A percentile compares a stretch with the other conserved stretches of the same genome.
phyloP scores from a whole-genome alignment of 768 basidiomycete genomes.

The Tephrocybe sp. region DNA sequence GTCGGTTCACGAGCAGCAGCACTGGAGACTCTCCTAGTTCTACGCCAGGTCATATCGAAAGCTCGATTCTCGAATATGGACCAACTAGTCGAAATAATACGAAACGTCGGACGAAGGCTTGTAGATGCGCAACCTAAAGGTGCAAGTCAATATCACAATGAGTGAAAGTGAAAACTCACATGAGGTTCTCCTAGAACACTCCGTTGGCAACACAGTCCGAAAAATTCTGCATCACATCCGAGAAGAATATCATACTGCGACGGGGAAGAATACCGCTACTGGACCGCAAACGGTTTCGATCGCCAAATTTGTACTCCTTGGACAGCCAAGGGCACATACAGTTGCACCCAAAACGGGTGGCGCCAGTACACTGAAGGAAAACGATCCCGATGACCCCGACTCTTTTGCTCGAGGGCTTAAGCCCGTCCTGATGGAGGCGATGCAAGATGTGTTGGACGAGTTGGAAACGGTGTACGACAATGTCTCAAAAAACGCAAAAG shows the following conservation, averaged over 20 bases:
- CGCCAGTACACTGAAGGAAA: constrained; percentile 58
- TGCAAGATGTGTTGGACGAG: constrained; percentile 94
- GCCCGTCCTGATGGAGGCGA: constrained; percentile 94
- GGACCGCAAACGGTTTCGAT: constrained; percentile 59
- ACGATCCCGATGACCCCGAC: constrained; percentile 74
- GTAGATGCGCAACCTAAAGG: constrained; percentile 96
- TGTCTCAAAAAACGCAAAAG: constrained; percentile 89
- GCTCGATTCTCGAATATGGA: constrained; percentile 86
- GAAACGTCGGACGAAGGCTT: constrained; percentile 72
- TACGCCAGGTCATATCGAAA: constrained; percentile 86
- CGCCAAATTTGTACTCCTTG: constrained; percentile 78
- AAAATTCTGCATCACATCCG: constrained; percentile 91
- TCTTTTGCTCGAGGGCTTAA: constrained; percentile 77
- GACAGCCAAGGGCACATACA: constrained; percentile 61
- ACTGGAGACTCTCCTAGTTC: constrained; percentile 81
- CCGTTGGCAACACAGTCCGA: constrained; percentile 91
- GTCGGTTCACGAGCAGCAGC: constrained; percentile 90
- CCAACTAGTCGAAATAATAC: constrained; percentile 77
- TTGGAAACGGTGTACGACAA: constrained; percentile 94
- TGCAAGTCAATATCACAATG: constrained; percentile 35
- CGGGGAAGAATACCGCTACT: constrained; percentile 38
- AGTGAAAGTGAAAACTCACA: neutral
- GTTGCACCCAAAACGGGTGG: constrained; percentile 43
- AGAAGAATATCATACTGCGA: constrained; percentile 90
- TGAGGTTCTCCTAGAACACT: constrained; percentile 62